Evolutionary conservation across 176 grass and related monocot genomes (phyloP), one percentile per base, ranked within the genome.

Genomic region (Paspalum notatum): DNA sequence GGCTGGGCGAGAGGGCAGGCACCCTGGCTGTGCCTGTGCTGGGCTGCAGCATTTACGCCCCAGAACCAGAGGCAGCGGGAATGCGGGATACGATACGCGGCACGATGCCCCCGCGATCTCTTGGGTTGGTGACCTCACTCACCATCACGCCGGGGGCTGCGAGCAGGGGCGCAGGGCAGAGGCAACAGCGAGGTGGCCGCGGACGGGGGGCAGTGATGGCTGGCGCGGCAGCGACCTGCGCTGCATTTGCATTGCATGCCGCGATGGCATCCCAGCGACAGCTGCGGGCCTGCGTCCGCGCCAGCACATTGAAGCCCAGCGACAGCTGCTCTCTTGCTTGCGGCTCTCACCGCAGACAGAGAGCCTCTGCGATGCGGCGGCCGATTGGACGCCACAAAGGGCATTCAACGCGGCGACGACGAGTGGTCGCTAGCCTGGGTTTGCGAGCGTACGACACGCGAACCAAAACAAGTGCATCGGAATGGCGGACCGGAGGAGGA

Each of bases 31-130:
- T 20, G n/a, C 10, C 43, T 45, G 3, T 7, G 4, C 60, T 44
- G 16, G 80, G 41, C n/a, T n/a, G n/a, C n/a, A 70, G 85, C 72
- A 84, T 84, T 84, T 60, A 88, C 57, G 75, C 60, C 60, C 51
- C 32, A 32, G 2, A 32, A 1, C 27, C 10, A 83, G 49, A 78
- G 49, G 85, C 63, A 64, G 63, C 53, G 6, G 12, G 37, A 61
- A 74, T 79, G 79, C 75, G 75, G 81, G 66, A 74, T 68, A 53
- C 60, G 20, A 60, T 60, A 17, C 32, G 32, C 32, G 32, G 3
- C 32, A 32, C 32, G 32, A 32, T 32, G 32, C 32, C 58, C 46
- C 8, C 37, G 8, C 42, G 47, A 77, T 82, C 72, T 56, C 21
- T 20, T 21, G 49, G 20, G 2, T 32, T 41, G 20, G 17, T 73